Evolutionary conservation across 2,329 filamentous ascomycete genomes (phyloP), one percentile per base, ranked within the genome.

Genomic region (Pyricularia pennisetigena): DNA sequence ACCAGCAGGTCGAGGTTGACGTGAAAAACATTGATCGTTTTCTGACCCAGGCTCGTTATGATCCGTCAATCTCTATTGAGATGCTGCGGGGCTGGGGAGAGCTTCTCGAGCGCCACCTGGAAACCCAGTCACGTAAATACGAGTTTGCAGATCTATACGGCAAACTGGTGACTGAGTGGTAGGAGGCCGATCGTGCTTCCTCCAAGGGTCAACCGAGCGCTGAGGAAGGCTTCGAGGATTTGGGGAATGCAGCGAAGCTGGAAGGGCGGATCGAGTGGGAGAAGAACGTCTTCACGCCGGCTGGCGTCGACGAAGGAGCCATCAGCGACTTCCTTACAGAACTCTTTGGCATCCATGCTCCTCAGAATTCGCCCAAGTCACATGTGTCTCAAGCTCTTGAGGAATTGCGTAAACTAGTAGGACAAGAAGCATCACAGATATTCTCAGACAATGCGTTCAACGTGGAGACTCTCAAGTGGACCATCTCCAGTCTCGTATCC

Each of bases 131-230:
- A 7, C 76, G 79, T 20, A 81, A 79, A 70, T 82, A 80, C 68
- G 72, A 79, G 67, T 82, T 80, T 64, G 81, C 82, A 0, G 78
- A 78, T 9, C 74, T 83, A 2, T 83, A 82, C 62, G 80, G 79
- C 2, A 75, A 80, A 65, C 76, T 83, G 4, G 81, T 82, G n/a
- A 82, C 78, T 0, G 82, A 83, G 70, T 83, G 81, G 81, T 74
- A 83, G 75, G 68, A 72, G 5, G 65, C 64, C 3, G n/a, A 66
- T 7, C 26, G 71, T 66, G 14, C 26, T 9, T 30, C 54, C 8
- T 24, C 54, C 24, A 62, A 28, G 12, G 41, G 23, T 9, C 29
- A 24, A 3, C 20, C 30, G 9, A 6, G 20, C 32, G 8, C 2
- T 41, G 64, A 54, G 14, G 64, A 66, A 20, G 23, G 7, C n/a